Percentiles rank a stretch among this genome's conserved stretches.
These are phyloP conservation scores for Sporothrix globosa DNA, from an alignment of 2,329 filamentous ascomycete genomes.

Conservation along the genomic window DNA sequence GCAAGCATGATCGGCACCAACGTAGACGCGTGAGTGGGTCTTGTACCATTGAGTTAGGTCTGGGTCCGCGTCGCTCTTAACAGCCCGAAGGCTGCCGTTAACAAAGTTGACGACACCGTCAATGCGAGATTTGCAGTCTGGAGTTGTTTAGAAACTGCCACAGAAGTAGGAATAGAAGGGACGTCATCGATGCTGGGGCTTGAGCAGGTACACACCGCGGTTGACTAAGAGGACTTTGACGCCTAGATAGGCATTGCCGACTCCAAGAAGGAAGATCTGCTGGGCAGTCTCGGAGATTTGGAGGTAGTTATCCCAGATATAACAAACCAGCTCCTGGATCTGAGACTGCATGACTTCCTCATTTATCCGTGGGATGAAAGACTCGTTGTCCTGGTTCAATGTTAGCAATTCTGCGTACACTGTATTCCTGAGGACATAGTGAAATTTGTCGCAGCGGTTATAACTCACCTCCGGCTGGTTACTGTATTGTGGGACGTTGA, in stretches of 20 bases:
- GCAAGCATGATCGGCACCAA: constrained; percentile 73
- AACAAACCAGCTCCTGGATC: constrained; percentile 75
- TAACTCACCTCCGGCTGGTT: constrained; percentile 61
- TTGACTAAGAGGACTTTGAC: constrained; percentile 79
- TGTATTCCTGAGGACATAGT: background rate
- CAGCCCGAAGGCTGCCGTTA: constrained; percentile 72
- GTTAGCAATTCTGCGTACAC: background rate
- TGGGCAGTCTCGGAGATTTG: constrained; percentile 72
- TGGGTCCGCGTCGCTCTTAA: constrained; percentile 78
- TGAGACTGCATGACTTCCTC: constrained; percentile 59
- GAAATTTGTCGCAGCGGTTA: too few relatives aligned
- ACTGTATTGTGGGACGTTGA: constrained; percentile 83
- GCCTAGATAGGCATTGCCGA: constrained; percentile 85
- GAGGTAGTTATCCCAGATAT: constrained; percentile 97
- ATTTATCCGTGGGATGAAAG: constrained; percentile 50
- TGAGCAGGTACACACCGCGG: constrained; percentile 60
- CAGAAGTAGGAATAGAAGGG: constrained; percentile 25
- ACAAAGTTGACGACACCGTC: constrained; percentile 81
- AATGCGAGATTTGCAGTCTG: constrained; percentile 68
- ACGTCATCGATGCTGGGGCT: background rate
- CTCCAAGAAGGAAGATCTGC: constrained; percentile 81
- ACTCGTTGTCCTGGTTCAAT: constrained; percentile 50
- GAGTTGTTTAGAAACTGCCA: constrained; percentile 31
- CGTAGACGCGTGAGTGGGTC: constrained; percentile 76
- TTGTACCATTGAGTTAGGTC: constrained; percentile 80